Evolutionary conservation across 495 filamentous ascomycete species (phyloP), one percentile per base, ranked within the genome.

Genomic region (Trichocladium antarcticum): DNA sequence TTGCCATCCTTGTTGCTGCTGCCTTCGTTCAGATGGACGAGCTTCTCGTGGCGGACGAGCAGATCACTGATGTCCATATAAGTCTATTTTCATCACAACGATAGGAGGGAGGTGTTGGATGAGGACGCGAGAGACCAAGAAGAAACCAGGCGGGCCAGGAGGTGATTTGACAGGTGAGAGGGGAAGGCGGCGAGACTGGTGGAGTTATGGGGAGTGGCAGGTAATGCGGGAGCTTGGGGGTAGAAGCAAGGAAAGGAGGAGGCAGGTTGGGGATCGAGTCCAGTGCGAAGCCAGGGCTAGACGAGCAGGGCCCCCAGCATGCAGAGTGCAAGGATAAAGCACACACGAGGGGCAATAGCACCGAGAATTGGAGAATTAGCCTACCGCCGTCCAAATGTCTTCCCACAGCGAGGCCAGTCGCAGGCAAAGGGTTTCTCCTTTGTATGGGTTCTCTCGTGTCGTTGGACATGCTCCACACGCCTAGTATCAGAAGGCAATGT

Each of bases 31-130:
- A 80, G 75, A 65, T 85, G 81, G 55, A 83, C 80, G 66, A 84
- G 74, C 67, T 81, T 82, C 65, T 83, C 78, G 72, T 85, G 81
- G 58, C 81, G 78, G 59, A 82, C 78, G 59, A 85, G 73, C 37
- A 83, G 74, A 63, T 84, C 81, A 60, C 82, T 83, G 65, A 78
- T 74, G 68, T 72, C 66, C 70, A 73, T 70, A 63, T 70, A 72
- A 74, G 65, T 66, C 64, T 71, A 56, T 56, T 61, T 56, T 57
- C 55, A 54, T 54, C 20, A 28, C 16, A 38, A 41, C 41, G 8
- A 43, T 31, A 39, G 22, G 28, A 46, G 9, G 24, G 17, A 49
- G 9, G 17, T 32, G 24, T 39, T 36, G 45, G 36, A 40, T 50
- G 42, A 42, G n/a, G 12, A 31, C n/a, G 12, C 16, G 14, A 29